Percentiles rank a stretch among this genome's conserved stretches.
These are phyloP conservation scores for Leishmania braziliensis DNA, from an alignment of 208 protist species.

Conservation along the genomic window DNA sequence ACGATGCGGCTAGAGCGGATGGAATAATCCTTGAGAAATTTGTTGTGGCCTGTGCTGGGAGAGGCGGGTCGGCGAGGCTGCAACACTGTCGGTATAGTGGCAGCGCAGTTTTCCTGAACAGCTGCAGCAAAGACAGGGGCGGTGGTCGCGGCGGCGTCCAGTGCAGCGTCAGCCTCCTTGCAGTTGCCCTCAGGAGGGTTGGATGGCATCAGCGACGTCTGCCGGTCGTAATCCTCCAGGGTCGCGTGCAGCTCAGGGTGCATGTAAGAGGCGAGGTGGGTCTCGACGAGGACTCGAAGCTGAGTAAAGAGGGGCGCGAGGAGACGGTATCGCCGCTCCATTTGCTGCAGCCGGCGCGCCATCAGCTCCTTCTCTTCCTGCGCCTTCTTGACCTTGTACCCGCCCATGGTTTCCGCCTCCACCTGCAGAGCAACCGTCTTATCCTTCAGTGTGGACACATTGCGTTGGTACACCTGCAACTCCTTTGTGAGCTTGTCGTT, in stretches of 20 bases:
- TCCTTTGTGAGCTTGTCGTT: constrained; percentile 74
- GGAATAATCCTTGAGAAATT: constrained; percentile 9
- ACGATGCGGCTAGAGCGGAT: constrained; percentile 14
- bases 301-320: constrained; percentile 70
- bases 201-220: constrained; percentile 24
- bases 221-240: constrained; percentile 61
- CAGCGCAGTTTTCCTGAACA: neutral
- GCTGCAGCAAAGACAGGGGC: constrained; percentile 3
- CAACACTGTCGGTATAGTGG: constrained; percentile 16
- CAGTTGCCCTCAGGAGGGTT: neutral
- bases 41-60: neutral
- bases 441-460: constrained; percentile 58
- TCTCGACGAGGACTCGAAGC: constrained; percentile 65
- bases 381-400: constrained; percentile 70
- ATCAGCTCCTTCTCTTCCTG: constrained; percentile 82
- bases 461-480: constrained; percentile 47
- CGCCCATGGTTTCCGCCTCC: constrained; percentile 76
- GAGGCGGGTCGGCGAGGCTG: constrained; percentile 15
- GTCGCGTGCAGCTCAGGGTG: constrained; percentile 44
- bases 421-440: constrained; percentile 71
- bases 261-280: constrained; percentile 40
- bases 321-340: constrained; percentile 52
- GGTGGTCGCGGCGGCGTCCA: neutral
- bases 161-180: neutral
- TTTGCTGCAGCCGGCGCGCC: constrained; percentile 53